Evolutionary conservation across 306 rosid genomes (phyloP).

Genomic region (Inga leiocalycina): DNA sequence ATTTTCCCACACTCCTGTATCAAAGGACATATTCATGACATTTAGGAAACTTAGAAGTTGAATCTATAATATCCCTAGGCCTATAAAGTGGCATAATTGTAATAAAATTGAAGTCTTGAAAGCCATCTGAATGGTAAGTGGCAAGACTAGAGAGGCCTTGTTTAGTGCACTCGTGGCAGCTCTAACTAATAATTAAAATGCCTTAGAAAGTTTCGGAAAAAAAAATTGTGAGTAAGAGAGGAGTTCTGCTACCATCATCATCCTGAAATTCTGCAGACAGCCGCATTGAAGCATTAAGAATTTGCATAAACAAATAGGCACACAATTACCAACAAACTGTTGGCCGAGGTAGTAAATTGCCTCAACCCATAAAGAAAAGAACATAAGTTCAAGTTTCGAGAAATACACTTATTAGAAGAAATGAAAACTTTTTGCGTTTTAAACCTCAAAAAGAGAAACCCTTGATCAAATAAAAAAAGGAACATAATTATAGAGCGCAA

Average conservation of each 20-base stretch:
- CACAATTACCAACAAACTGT: too few relatives aligned
- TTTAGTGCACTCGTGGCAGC: background rate
- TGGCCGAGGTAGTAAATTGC: too few relatives aligned
- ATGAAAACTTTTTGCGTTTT: too few relatives aligned
- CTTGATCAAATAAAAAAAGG: too few relatives aligned
- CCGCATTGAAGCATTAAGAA: slow-evolving; percentile 19
- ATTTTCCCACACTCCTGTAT: slow-evolving; percentile 5
- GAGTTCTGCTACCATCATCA: background rate
- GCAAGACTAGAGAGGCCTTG: background rate
- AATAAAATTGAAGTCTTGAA: slow-evolving; percentile 24
- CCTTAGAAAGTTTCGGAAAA: background rate
- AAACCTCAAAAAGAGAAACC: too few relatives aligned
- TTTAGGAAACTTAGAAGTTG: slow-evolving; percentile 29
- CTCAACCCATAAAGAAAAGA: too few relatives aligned
- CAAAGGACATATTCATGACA: slow-evolving; percentile 41
- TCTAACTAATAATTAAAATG: slow-evolving; percentile 13
- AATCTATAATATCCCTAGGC: slow-evolving; percentile 13
- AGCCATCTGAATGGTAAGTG: slow-evolving; percentile 22
- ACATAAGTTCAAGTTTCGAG: too few relatives aligned
- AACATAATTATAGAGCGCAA: slow-evolving; percentile 10
- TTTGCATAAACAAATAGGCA: slow-evolving; percentile 6
- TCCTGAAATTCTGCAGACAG: slow-evolving; percentile 11
- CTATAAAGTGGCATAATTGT: slow-evolving; percentile 25
- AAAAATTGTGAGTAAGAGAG: background rate
- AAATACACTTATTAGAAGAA: too few relatives aligned